Evolutionary conservation across 345 rosid species (phyloP), one percentile per base, ranked within the genome.

Genomic region (Aquilaria yunnanensis): DNA sequence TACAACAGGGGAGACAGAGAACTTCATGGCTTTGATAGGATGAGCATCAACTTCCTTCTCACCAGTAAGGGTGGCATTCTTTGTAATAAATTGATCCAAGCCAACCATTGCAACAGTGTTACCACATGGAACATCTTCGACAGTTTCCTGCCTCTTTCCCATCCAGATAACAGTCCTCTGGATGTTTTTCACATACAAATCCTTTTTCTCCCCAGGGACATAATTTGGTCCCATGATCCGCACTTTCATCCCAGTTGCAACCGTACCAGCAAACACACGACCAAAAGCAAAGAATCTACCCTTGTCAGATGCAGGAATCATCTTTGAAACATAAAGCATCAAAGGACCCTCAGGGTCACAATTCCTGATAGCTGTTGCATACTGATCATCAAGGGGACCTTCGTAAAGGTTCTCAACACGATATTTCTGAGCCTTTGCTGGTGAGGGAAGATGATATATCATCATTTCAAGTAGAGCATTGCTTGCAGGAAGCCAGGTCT

Each of bases 291-390:
- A 87, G 77, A 87, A 87, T 30, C 93, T 75, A 11, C 93, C 93
- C 72, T 87, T 87, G 41, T 87, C 93, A 34, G 93, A 80, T 0
- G 93, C 93, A 4, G 93, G 93, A 80, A 87, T 87, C 93, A 87
- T 87, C 83, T 87, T 87, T 2, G 93, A 87, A 1, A 87, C 90
- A 54, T 87, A 87, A 5, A 87, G 84, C 93, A 87, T 87, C 6
- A 87, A 89, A 47, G 93, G 90, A 16, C 88, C 93, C 0, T 82
- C 81, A 0, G 90, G 87, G 59, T 87, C 93, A 78, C 90, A 87
- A 59, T 70, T 84, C 68, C 93, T 78, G 63, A 87, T 77, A 50
- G 90, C 77, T 74, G 32, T 60, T 54, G 81, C 62, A 75, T 81
- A 63, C 51, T 60, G 46, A 77, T 82, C 86, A 68, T 82, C 76